Evolutionary conservation across 2,329 filamentous ascomycete genomes (phyloP).

Genomic region (Hymenoscyphus albidus): DNA sequence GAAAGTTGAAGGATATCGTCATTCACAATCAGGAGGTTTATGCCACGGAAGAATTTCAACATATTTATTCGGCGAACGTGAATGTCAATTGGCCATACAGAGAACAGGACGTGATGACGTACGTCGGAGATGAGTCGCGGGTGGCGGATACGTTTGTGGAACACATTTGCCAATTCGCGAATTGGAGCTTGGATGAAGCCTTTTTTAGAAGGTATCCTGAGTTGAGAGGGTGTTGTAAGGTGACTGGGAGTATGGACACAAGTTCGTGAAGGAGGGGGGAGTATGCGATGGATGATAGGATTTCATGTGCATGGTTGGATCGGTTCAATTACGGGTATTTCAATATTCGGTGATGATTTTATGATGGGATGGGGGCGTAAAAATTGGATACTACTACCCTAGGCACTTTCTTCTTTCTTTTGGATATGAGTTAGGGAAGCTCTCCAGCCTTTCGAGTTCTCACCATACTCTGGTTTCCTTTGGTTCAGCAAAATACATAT

Average conservation of each 20-base stretch:
- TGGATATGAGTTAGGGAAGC: not conserved
- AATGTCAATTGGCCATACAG: conserved; percentile 37
- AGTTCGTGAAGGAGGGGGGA: not conserved
- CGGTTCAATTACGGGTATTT: not conserved
- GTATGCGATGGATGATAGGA: not conserved
- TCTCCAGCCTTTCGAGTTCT: not conserved
- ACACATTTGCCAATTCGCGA: conserved; percentile 22
- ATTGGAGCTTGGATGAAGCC: conserved; percentile 29
- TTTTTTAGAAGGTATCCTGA: conserved; percentile 30
- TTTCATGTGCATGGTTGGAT: not conserved
- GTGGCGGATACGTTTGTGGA: conserved; percentile 23
- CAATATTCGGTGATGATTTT: not conserved
- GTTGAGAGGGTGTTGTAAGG: conserved; percentile 21
- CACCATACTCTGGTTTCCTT: not conserved
- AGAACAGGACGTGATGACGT: conserved; percentile 21
- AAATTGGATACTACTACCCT: not conserved
- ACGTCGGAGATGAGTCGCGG: conserved; percentile 24
- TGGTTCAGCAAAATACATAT: not conserved
- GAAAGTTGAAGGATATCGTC: conserved; percentile 36
- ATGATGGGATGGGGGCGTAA: not conserved
- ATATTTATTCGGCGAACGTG: conserved; percentile 36
- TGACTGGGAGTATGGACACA: conserved; percentile 12
- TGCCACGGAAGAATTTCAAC: conserved; percentile 38
- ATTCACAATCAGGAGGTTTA: conserved; percentile 38
- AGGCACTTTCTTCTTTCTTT: not conserved